Base-by-base conservation (phyloP, 2,329 filamentous ascomycete genomes). In the Stemphylium beticola region DNA sequence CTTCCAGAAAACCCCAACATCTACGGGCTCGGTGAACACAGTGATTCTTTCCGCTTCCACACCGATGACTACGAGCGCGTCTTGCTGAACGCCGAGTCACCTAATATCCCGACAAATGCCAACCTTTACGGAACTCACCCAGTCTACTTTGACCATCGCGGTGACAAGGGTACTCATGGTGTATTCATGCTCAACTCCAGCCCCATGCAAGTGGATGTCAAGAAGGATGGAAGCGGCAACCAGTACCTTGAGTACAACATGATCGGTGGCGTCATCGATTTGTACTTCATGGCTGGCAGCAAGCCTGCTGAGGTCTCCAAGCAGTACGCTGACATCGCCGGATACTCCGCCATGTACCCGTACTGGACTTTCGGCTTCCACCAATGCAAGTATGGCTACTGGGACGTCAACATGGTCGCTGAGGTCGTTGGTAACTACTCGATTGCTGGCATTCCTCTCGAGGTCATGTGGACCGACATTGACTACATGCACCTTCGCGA, bases 161-260 rank as follows among this genome's bases (percentile, higher is more conserved):
- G 81, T 7, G 70, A 76, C 34, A 69, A 68, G 36, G 73, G 73
- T 7, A 75, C 73, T 5, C 72, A 76, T 49, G 74, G 68, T 10
- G 73, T 76, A 3, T 76, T 75, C 37, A 24, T 75, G 48, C 63
- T 74, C 12, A 74, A 68, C 42, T 69, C 68, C 3, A 66, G 61
- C 32, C 69, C 71, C 17, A 92, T 92, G 87, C 88, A 93, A 56
- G 81, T 93, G 68, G 87, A 87, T 61, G 85, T 93, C 71, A 83
- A 91, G 68, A 83, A 85, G 57, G 84, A 83, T 3, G 77, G 80
- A 11, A 79, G 79, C 20, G 79, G 81, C 7, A 80, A 83, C 6
- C 87, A 93, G 69, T 91, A 87, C 53, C 82, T 95, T 4, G 89
- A 93, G 74, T 95, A 93, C 77, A 91, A 93, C 71, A 85, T 85